Evolutionary conservation across 1,284 basidiomycete genomes (phyloP), one percentile per base, ranked within the genome.

Genomic region (Heterobasidion irregulare): DNA sequence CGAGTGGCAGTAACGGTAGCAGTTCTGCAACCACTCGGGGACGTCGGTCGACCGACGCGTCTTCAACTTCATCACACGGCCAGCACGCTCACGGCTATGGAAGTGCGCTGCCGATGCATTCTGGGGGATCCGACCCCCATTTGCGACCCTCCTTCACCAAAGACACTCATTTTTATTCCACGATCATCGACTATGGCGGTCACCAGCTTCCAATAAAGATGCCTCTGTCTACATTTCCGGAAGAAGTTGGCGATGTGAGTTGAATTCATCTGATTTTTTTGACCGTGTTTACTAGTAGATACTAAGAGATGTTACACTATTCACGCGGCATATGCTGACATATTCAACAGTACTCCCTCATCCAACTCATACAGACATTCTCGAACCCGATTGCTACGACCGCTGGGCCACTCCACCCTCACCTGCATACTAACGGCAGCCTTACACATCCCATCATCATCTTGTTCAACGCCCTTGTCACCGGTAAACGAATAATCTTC

Each of bases 241-340:
- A 96, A 67, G 95, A 99, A 76, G 92, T 99, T 54, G 95, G 95
- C 54, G 95, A 98, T 69, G 94, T 95, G 65, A 68, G 87, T 76
- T 5, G 26, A 26, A 10, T 57, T 38, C 66, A 50, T 33, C 34
- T 4, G 9, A 26, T 5, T 2, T 13, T 13, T 33, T 33, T 36
- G 32, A 36, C 12, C 12, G 2, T n/a, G 13, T 32, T 8, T 34
- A 32, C 3, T 12, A 15, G 48, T 36, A 41, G 38, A 41, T 52
- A 51, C 54, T 55, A 15, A 54, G 38, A 57, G 50, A 47, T 10
- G 33, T 34, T 44, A 50, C 18, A 53, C 44, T 10, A 38, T 43
- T 52, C 59, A 38, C 18, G 19, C 60, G 67, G 38, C n/a, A 41
- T 41, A 41, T 52, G 64, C 47, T 50, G 47, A 49, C 32, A 50